These are phyloP conservation scores for Saturnispora zaruensis DNA, from an alignment of 805 yeast genomes.

Conservation along the genomic window DNA sequence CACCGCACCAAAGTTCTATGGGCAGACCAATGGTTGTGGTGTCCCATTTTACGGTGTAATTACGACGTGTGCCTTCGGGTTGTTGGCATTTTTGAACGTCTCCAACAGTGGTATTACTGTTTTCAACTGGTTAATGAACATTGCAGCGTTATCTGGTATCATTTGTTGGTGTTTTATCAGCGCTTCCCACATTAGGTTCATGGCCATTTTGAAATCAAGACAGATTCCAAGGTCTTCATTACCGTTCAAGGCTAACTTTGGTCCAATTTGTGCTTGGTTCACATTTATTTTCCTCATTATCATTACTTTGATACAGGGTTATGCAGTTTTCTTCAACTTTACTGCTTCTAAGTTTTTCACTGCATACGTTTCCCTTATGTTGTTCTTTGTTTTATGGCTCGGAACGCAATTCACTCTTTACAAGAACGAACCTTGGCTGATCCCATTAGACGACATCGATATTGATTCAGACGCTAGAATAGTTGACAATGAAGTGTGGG, in stretches of 20 bases:
- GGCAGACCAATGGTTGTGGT: slow-evolving; percentile 48
- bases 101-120: slow-evolving; percentile 46
- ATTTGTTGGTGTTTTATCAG: slow-evolving; percentile 56
- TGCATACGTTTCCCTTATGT: slow-evolving; percentile 59
- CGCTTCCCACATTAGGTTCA: slow-evolving; percentile 51
- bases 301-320: slow-evolving; percentile 68
- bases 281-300: slow-evolving; percentile 45
- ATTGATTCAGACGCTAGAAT: slow-evolving; percentile 16
- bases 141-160: slow-evolving; percentile 53
- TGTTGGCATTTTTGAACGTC: slow-evolving; percentile 57
- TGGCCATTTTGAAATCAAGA: slow-evolving; percentile 33
- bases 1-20: slow-evolving; percentile 51
- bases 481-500: slow-evolving; percentile 43
- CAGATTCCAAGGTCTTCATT: slow-evolving; percentile 58
- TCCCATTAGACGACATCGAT: slow-evolving; percentile 52
- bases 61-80: slow-evolving; percentile 45
- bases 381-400: slow-evolving; percentile 48
- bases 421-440: slow-evolving; percentile 39
- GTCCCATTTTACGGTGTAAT: slow-evolving; percentile 50
- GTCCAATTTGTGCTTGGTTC: slow-evolving; percentile 63
- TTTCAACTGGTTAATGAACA: slow-evolving; percentile 56
- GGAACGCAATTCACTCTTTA: slow-evolving; percentile 40
- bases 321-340: slow-evolving; percentile 48
- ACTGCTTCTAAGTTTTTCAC: slow-evolving; percentile 54
- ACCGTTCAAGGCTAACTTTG: slow-evolving; percentile 63